Conservation (phyloP, 176 grass and related monocot genomes). For the Juncus effusus region DNA sequence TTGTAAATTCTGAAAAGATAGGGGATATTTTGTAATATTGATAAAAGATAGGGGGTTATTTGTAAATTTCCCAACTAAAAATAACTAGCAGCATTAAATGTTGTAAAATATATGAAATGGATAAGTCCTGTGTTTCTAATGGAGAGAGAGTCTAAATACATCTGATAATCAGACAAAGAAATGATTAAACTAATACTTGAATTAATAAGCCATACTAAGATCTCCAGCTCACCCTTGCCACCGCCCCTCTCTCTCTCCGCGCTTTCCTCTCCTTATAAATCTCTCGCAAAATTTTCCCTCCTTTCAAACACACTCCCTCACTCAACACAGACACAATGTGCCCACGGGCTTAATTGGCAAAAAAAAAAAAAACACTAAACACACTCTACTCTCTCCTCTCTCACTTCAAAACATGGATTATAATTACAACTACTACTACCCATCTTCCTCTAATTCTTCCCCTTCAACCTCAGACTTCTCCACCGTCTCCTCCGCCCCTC, state of each 20-base stretch:
- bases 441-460: not conserved
- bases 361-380: too few species aligned
- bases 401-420: conserved; percentile 19
- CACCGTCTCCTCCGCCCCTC: conserved; percentile 46
- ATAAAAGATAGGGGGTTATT: too few species aligned
- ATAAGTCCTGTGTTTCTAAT: too few species aligned
- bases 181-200: not conserved
- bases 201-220: too few species aligned
- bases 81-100: too few species aligned
- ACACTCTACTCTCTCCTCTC: not conserved
- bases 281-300: not conserved
- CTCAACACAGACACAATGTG: conserved; percentile 6
- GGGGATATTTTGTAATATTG: too few species aligned
- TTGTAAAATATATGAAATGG: too few species aligned
- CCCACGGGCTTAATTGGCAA: too few species aligned
- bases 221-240: conserved; percentile 11
- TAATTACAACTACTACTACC: conserved; percentile 11
- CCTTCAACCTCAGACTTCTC: not conserved
- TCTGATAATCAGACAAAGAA: conserved; percentile 5
- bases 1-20: too few species aligned
- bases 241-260: conserved; percentile 8
- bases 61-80: too few species aligned
- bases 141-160: too few species aligned
- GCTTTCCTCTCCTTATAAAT: conserved; percentile 6
- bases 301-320: not conserved